These are phyloP conservation scores for Neoconidiobolus thromboides DNA, from an alignment of 371 early-diverging fungal genomes.

Conservation along the genomic window DNA sequence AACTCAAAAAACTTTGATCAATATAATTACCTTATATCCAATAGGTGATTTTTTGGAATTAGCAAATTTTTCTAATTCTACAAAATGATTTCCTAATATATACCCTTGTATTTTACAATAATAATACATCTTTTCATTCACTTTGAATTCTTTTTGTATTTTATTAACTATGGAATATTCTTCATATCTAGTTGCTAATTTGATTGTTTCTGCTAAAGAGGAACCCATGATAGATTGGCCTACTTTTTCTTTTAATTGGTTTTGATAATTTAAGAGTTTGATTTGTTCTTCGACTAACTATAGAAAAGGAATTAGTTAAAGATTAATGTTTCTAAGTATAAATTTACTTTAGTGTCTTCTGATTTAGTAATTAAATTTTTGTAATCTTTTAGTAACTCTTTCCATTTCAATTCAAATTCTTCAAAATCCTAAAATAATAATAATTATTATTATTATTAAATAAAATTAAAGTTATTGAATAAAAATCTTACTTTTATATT, in stretches of 20 bases:
- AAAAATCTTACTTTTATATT: conserved; percentile 19
- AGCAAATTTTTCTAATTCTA: conserved; percentile 60
- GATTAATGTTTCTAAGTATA: not conserved
- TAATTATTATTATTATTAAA: conserved; percentile 33
- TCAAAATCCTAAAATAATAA: not conserved
- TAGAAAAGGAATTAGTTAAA: not conserved
- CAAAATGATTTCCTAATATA: conserved; percentile 72
- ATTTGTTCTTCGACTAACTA: conserved; percentile 9
- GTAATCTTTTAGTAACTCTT: not conserved
- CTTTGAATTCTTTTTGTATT: conserved; percentile 59
- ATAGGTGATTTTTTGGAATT: conserved; percentile 65
- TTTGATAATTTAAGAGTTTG: conserved; percentile 49
- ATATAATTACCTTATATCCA: conserved; percentile 36
- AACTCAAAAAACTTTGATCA: no score
- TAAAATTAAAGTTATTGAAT: conserved; percentile 14
- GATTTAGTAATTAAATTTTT: not conserved
- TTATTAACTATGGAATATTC: conserved; percentile 52
- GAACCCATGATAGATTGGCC: conserved; percentile 44
- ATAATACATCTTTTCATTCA: conserved; percentile 75
- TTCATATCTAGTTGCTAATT: conserved; percentile 51
- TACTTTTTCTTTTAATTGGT: conserved; percentile 45
- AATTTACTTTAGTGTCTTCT: not conserved
- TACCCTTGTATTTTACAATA: conserved; percentile 70
- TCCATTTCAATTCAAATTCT: not conserved
- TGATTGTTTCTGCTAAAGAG: conserved; percentile 69